Percentiles rank a stretch among this genome's conserved stretches.
Evolutionary conservation across 2,329 filamentous ascomycete genomes (phyloP).

Genomic region (Penicillium corylophilum): DNA sequence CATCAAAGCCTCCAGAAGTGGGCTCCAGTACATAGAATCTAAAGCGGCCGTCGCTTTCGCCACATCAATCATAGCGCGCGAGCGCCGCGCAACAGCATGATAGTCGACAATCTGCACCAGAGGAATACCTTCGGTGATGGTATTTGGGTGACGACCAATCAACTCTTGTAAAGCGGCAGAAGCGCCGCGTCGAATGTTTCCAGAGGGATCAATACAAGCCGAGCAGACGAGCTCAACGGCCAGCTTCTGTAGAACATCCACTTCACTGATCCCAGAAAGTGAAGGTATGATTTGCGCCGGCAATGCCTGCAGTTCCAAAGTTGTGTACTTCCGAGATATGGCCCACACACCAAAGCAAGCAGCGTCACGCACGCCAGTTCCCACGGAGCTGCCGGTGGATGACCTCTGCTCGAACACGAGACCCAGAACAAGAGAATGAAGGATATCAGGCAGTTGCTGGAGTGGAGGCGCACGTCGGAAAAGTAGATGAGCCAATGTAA

Average conservation of each 20-base stretch:
- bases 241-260: constrained; percentile 67
- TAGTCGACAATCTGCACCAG: constrained; percentile 92
- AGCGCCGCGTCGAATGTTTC: constrained; percentile 88
- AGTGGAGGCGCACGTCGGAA: constrained; percentile 79
- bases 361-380: constrained; percentile 89
- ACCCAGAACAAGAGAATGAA: constrained; percentile 74
- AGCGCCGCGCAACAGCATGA: constrained; percentile 83
- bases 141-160: constrained; percentile 87
- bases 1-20: constrained; percentile 68
- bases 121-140: constrained; percentile 74
- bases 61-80: constrained; percentile 76
- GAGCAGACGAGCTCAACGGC: constrained; percentile 78
- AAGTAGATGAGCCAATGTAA: constrained; percentile 82
- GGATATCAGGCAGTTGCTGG: constrained; percentile 67
- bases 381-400: constrained; percentile 78
- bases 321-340: constrained; percentile 80
- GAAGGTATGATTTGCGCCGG: constrained; percentile 37
- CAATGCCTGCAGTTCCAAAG: constrained; percentile 69
- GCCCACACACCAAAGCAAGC: constrained; percentile 97
- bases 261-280: constrained; percentile 27
- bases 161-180: constrained; percentile 94
- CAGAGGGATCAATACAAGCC: constrained; percentile 82
- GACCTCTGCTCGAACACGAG: constrained; percentile 86
- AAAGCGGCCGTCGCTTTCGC: constrained; percentile 67
- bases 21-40: constrained; percentile 62